Evolutionary conservation across 2,329 filamentous ascomycete genomes (phyloP).

Genomic region (Penicillium thymicola): DNA sequence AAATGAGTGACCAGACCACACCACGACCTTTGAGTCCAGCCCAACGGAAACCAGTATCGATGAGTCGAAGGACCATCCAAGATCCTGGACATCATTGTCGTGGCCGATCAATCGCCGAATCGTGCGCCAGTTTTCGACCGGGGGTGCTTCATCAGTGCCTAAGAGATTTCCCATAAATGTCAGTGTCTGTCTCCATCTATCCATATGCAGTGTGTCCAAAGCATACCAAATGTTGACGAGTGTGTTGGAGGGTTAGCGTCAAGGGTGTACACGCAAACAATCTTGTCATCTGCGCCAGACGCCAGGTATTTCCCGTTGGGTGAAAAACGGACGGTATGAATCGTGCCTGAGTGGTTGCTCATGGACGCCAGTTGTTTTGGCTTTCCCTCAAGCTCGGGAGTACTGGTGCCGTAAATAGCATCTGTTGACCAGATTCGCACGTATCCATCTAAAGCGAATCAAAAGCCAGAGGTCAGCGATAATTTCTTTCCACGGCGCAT

Average conservation of each 20-base stretch:
- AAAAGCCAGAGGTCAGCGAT: conserved; percentile 10
- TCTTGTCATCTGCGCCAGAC: conserved; percentile 96
- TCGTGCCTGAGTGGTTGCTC: conserved; percentile 96
- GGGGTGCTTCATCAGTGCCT: conserved; percentile 83
- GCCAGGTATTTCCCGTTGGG: conserved; percentile 92
- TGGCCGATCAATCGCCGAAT: conserved; percentile 90
- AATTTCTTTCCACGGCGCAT: background rate
- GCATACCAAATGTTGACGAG: conserved; percentile 73
- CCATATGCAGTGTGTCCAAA: background rate
- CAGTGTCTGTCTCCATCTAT: conserved; percentile 4
- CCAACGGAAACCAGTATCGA: conserved; percentile 95
- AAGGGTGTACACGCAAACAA: conserved; percentile 93
- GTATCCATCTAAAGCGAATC: conserved; percentile 67
- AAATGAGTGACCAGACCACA: conserved; percentile 97
- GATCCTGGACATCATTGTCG: conserved; percentile 96
- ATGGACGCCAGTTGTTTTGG: conserved; percentile 95
- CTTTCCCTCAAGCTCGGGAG: conserved; percentile 65
- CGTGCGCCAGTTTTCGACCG: conserved; percentile 97
- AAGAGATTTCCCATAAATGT: conserved; percentile 15
- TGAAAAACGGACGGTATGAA: conserved; percentile 95
- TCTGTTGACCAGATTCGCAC: conserved; percentile 98
- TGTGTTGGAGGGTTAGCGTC: conserved; percentile 76
- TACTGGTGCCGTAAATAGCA: conserved; percentile 76
- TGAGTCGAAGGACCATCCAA: conserved; percentile 95
- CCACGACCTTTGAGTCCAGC: conserved; percentile 93